A percentile compares a stretch with the other conserved stretches of the same genome.
phyloP scores from a whole-genome alignment of 495 filamentous ascomycete genomes.

The Aspergillus leporis region DNA sequence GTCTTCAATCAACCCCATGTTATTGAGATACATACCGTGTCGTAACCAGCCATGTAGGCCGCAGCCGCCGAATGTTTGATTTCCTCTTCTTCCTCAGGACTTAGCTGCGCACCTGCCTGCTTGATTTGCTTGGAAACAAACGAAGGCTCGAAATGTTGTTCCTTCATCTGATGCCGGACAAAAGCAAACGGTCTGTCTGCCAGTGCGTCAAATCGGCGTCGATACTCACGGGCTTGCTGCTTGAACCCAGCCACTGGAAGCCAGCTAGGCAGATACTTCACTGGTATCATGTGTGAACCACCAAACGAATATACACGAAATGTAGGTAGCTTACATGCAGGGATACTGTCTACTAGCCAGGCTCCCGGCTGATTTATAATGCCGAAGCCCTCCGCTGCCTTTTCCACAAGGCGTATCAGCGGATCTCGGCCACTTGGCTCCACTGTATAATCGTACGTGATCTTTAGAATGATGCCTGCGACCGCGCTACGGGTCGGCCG shows the following conservation, averaged over 20 bases:
- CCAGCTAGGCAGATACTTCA: slow-evolving; percentile 46
- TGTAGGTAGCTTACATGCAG: slow-evolving; percentile 19
- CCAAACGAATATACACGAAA: not conserved
- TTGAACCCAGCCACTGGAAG: slow-evolving; percentile 47
- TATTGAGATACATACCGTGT: slow-evolving; percentile 31
- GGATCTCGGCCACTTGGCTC: slow-evolving; percentile 42
- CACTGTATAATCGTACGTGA: slow-evolving; percentile 50
- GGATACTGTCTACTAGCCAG: slow-evolving; percentile 47
- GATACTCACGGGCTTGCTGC: slow-evolving; percentile 30
- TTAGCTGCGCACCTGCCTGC: slow-evolving; percentile 14
- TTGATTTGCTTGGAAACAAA: slow-evolving; percentile 35
- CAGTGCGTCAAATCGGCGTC: slow-evolving; percentile 10
- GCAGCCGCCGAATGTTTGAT: slow-evolving; percentile 43
- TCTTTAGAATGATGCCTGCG: slow-evolving; percentile 46
- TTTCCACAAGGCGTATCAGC: slow-evolving; percentile 40
- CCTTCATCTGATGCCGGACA: slow-evolving; percentile 32
- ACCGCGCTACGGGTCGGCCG: slow-evolving; percentile 24
- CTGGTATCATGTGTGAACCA: slow-evolving; percentile 9
- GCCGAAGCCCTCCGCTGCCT: slow-evolving; percentile 41
- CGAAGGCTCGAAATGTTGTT: slow-evolving; percentile 29
- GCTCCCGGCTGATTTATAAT: slow-evolving; percentile 35
- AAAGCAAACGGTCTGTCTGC: not conserved
- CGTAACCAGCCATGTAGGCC: slow-evolving; percentile 53
- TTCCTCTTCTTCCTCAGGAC: slow-evolving; percentile 17
- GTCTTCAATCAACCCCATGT: not conserved